Evolutionary conservation across 129 eudicot species (phyloP), one percentile per base, ranked within the genome.

Genomic region (Artemisia annua): DNA sequence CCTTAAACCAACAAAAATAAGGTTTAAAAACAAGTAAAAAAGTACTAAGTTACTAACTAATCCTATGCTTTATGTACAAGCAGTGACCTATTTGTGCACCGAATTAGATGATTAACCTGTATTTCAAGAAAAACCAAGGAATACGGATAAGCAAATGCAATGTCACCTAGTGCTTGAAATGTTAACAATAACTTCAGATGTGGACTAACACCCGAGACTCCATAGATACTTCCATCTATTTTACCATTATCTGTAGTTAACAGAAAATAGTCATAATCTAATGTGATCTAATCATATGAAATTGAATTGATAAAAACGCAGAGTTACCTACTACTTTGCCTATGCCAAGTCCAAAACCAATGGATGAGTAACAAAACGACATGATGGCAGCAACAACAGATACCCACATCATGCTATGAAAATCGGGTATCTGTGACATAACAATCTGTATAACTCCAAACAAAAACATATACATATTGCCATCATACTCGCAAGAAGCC

Each of bases 61-160:
- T 30, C 35, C 35, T 30, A 30, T 3, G 35, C 4, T 30, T 30
- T 30, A 30, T 30, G 35, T 30, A 30, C 35, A 30, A 30, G 35
- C 35, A 30, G 35, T 4, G 7, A 48, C 35, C 49, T 7, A 2
- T 32, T 17, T 39, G 66, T 12, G 24, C 39, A 18, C 18, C 11
- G 1, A 30, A 30, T 1, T 39, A 39, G 10, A 8, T 1, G 7
- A 7, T 39, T 50, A 15, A 90, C 97, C 96, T 88, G 89, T 71
- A 94, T 88, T 73, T 90, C 87, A 32, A 94, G 88, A 68, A 93
- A 79, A 60, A 89, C 78, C 5, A 79, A 52, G 19, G 97, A 85
- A 75, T 71, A 94, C 11, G 97, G 93, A 73, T 78, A 94, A 16
- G 97, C 88, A 82, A 90, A 94, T 13, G 96, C 97, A 53, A 94